Conservation (phyloP, 2,329 filamentous ascomycete species). For the Triangularia verruculosa region DNA sequence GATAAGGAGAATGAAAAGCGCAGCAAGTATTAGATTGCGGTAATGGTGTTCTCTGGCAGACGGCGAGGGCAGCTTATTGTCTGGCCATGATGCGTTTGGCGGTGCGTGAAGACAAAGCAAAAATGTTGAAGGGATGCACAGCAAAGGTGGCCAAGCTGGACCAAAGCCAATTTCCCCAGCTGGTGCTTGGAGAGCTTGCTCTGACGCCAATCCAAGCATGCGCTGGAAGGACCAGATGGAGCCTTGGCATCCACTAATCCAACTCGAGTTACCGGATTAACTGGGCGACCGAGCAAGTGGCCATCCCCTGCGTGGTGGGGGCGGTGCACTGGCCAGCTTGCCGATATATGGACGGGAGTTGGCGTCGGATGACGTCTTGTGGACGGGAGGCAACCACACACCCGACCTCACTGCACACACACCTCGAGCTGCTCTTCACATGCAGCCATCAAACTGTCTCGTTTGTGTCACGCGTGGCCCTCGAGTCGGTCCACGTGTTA, state of each 20-base stretch:
- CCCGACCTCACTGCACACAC: not conserved
- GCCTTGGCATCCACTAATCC: not conserved
- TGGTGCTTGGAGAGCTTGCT: not conserved
- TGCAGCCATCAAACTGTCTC: not conserved
- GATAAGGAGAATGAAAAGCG: not conserved
- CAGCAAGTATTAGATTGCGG: not conserved
- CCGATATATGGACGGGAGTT: not conserved
- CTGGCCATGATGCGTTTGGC: not conserved
- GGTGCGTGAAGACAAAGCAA: slow-evolving; percentile 1
- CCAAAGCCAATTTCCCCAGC: not conserved
- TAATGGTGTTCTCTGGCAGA: not conserved
- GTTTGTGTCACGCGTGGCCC: not conserved
- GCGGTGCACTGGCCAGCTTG: not conserved
- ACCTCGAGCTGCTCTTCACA: not conserved
- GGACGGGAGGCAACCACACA: not conserved
- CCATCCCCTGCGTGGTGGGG: not conserved
- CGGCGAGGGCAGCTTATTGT: not conserved
- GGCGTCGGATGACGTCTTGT: not conserved
- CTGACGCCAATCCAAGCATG: not conserved
- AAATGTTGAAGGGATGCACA: not conserved
- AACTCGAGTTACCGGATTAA: not conserved
- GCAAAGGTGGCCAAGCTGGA: not conserved
- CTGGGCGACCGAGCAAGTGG: not conserved
- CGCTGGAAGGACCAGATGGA: not conserved
- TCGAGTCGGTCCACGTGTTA: not conserved